Conservation (phyloP, 106 monocot genomes). For the Acanthochlamys bracteata region DNA sequence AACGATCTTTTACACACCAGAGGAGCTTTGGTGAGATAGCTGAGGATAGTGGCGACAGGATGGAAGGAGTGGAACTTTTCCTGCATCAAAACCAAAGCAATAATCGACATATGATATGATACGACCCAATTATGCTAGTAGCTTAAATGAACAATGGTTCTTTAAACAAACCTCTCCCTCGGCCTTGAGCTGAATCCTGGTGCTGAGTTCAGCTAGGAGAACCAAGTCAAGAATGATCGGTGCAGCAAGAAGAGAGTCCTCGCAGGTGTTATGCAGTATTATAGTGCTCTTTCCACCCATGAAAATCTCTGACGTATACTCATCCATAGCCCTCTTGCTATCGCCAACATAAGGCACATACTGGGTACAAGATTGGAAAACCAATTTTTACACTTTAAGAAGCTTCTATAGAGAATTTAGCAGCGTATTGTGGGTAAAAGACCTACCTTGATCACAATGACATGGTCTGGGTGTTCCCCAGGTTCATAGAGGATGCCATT, state of each 20-base stretch:
- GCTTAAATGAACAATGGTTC: not conserved
- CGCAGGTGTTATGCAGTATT: slow-evolving; percentile 91
- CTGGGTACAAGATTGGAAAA: slow-evolving; percentile 18
- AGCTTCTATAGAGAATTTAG: too few relatives aligned
- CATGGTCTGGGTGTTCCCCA: slow-evolving; percentile 96
- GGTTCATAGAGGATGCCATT: slow-evolving; percentile 92
- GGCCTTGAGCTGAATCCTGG: slow-evolving; percentile 90
- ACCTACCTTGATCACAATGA: slow-evolving; percentile 89
- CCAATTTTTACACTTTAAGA: not conserved
- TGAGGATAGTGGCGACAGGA: slow-evolving; percentile 89
- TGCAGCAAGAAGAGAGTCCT: slow-evolving; percentile 88
- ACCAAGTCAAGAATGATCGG: slow-evolving; percentile 94
- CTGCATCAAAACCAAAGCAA: slow-evolving; percentile 25
- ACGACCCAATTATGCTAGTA: too few relatives aligned
- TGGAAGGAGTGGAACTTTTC: slow-evolving; percentile 97
- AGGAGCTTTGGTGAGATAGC: slow-evolving; percentile 94
- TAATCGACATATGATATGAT: too few relatives aligned
- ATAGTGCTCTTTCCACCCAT: slow-evolving; percentile 94
- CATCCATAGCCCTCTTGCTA: slow-evolving; percentile 98
- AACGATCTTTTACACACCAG: slow-evolving; percentile 55
- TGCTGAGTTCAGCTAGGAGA: slow-evolving; percentile 81
- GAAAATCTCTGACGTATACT: slow-evolving; percentile 98
- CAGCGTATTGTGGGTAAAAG: not conserved
- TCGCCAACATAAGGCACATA: slow-evolving; percentile 97
- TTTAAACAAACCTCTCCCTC: slow-evolving; percentile 55